A percentile compares a stretch with the other conserved stretches of the same genome.
Conservation (phyloP, 2,329 filamentous ascomycete genomes). For the Colletotrichum sublineola region DNA sequence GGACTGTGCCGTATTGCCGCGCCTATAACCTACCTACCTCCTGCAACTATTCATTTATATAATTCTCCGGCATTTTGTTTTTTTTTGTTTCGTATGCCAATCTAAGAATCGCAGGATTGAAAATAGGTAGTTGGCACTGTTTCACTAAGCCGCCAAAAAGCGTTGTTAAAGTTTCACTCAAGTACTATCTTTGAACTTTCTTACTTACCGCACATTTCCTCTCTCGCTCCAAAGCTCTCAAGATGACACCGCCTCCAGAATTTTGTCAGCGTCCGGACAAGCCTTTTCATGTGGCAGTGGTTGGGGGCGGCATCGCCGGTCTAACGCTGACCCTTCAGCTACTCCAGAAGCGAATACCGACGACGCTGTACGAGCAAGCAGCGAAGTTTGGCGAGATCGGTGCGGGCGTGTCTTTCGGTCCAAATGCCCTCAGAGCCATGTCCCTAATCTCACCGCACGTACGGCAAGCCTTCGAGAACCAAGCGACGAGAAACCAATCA, state of each 20-base stretch:
- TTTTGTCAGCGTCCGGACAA: constrained; percentile 30
- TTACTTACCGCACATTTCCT: neutral
- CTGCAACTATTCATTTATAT: neutral
- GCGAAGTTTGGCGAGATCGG: constrained; percentile 60
- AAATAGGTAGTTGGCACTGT: neutral
- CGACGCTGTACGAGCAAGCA: constrained; percentile 62
- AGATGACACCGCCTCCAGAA: constrained; percentile 33
- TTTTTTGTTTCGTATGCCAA: no score
- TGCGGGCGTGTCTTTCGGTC: constrained; percentile 65
- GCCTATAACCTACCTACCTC: neutral
- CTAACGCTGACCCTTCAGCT: constrained; percentile 61
- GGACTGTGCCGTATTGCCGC: neutral
- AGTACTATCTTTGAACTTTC: neutral
- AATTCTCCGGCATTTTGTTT: no score
- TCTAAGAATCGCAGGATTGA: neutral
- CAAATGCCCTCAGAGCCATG: constrained; percentile 64
- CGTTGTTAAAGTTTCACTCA: neutral
- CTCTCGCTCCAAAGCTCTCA: neutral
- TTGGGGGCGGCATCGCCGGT: constrained; percentile 67
- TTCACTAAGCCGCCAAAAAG: neutral
- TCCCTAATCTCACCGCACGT: constrained; percentile 46
- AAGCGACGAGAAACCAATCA: constrained; percentile 42
- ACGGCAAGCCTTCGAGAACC: constrained; percentile 53
- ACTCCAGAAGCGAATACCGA: constrained; percentile 56
- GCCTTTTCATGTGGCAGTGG: constrained; percentile 55